Base-by-base conservation (phyloP, 768 basidiomycete species). In the Daedalea quercina region DNA sequence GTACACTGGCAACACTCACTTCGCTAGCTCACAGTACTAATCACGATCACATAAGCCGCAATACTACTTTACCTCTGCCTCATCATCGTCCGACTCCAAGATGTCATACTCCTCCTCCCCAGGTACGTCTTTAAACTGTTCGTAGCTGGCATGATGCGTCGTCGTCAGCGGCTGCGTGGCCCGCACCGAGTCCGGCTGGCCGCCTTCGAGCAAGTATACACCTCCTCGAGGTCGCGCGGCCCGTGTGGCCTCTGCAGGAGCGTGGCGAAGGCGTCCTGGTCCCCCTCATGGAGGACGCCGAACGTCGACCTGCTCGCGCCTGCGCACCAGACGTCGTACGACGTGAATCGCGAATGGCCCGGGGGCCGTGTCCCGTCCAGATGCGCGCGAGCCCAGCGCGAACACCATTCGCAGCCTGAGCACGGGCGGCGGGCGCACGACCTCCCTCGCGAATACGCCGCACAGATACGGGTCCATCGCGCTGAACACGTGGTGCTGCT, bases 381-480 rank as follows among this genome's bases (percentile, higher is more conserved):
- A 15, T 42, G 40, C 11, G 28, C 28, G 6, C 22, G 55, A 20
- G 19, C 57, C 63, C 1, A 65, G 55, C 9, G 64, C 61, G 41
- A 63, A 65, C 35, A 68, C 56, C 19, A 67, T 61, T 50, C 28
- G 28, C 11, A 31, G n/a, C n/a, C n/a, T n/a, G n/a, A n/a, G 28
- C 6, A 31, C 28, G 6, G 28, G 28, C 28, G 28, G 28, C 57
- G 59, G 49, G 57, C 65, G 19, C 61, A n/a, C 7, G 59, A 60
- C 62, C 8, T 44, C 43, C n/a, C 23, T 26, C n/a, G 50, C 47
- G 43, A 63, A 59, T 19, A 65, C 44, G 17, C 52, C 54, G 34
- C 62, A 43, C 9, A 44, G 23, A 45, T 56, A 58, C 17, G 64
- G 67, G 43, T 65, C 59, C 64, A 66, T 65, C n/a, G 15, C 40